phyloP scores from a whole-genome alignment of 1,139 yeast genomes.

The Kodamaea anthophila region DNA sequence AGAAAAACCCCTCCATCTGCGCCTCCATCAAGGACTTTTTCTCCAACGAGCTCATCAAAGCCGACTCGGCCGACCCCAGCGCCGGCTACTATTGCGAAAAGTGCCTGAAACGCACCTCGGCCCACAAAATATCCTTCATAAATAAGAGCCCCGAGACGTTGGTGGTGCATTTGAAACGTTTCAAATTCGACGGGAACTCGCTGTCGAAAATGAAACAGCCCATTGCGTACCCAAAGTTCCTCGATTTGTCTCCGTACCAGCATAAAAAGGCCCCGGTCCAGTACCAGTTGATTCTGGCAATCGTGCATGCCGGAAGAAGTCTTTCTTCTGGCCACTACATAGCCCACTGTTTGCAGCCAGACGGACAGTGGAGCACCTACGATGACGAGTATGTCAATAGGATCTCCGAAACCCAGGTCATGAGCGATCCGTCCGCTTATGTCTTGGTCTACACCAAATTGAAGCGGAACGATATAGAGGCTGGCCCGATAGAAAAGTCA shows the following conservation, averaged over 20 bases:
- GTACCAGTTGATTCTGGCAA: slow-evolving; percentile 77
- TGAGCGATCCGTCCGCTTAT: slow-evolving; percentile 84
- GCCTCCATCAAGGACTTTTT: slow-evolving; percentile 75
- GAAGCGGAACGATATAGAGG: no score
- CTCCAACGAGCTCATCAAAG: slow-evolving; percentile 67
- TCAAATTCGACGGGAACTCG: slow-evolving; percentile 71
- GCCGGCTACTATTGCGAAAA: slow-evolving; percentile 81
- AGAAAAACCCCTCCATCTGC: slow-evolving; percentile 51
- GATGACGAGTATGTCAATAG: slow-evolving; percentile 86
- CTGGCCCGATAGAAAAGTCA: no score
- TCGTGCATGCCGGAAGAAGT: slow-evolving; percentile 92
- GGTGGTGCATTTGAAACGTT: slow-evolving; percentile 80
- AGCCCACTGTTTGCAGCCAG: slow-evolving; percentile 87
- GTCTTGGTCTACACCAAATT: slow-evolving; percentile 76
- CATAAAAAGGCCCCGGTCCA: slow-evolving; percentile 41
- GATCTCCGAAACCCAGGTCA: slow-evolving; percentile 65
- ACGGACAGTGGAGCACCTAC: slow-evolving; percentile 86
- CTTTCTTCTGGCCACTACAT: slow-evolving; percentile 91
- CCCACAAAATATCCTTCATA: slow-evolving; percentile 68
- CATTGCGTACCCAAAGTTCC: slow-evolving; percentile 69
- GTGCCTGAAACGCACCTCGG: slow-evolving; percentile 72
- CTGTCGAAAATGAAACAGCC: slow-evolving; percentile 86
- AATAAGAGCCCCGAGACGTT: slow-evolving; percentile 84
- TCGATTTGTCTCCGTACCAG: slow-evolving; percentile 68
- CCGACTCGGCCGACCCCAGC: slow-evolving; percentile 54